phyloP scores from a whole-genome alignment of 2,329 filamentous ascomycete genomes.

The Fusarium annulatum region DNA sequence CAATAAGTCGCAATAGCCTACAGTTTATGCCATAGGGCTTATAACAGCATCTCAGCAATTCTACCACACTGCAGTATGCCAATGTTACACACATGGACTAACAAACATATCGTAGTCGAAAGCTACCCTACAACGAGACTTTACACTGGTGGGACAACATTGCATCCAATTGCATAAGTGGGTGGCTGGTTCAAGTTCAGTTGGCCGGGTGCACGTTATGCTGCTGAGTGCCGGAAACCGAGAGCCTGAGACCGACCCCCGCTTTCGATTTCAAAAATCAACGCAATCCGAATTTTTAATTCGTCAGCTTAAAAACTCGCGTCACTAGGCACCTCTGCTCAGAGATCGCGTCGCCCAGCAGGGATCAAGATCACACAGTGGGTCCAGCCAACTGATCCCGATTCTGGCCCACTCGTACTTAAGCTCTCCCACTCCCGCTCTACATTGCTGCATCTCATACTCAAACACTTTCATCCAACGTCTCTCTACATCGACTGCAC shows the following conservation, averaged over 20 bases:
- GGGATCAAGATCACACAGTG: slow-evolving; percentile 35
- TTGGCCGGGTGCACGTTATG: neutral
- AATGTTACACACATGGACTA: neutral
- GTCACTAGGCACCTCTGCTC: slow-evolving; percentile 2
- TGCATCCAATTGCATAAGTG: neutral
- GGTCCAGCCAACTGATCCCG: slow-evolving; percentile 51
- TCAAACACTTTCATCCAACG: slow-evolving; percentile 31
- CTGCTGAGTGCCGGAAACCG: neutral
- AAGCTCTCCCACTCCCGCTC: slow-evolving; percentile 49
- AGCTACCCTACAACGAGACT: slow-evolving; percentile 13
- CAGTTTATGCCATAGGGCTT: neutral
- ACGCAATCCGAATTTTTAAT: slow-evolving; percentile 32
- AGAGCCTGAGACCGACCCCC: slow-evolving; percentile 6
- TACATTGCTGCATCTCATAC: slow-evolving; percentile 12
- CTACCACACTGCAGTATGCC: neutral
- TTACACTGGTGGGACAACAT: neutral
- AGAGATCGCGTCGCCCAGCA: slow-evolving; percentile 42
- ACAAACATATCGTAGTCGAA: neutral
- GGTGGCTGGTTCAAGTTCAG: neutral
- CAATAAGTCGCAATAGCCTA: neutral
- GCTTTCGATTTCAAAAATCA: slow-evolving; percentile 28
- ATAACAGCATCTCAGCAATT: neutral
- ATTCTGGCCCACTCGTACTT: slow-evolving; percentile 54
- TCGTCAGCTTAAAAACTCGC: slow-evolving; percentile 30
- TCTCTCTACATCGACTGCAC: slow-evolving; percentile 12